A percentile compares a stretch with the other conserved stretches of the same genome.
phyloP scores from a whole-genome alignment of 306 rosid genomes.

The Heteromeles arbutifolia region DNA sequence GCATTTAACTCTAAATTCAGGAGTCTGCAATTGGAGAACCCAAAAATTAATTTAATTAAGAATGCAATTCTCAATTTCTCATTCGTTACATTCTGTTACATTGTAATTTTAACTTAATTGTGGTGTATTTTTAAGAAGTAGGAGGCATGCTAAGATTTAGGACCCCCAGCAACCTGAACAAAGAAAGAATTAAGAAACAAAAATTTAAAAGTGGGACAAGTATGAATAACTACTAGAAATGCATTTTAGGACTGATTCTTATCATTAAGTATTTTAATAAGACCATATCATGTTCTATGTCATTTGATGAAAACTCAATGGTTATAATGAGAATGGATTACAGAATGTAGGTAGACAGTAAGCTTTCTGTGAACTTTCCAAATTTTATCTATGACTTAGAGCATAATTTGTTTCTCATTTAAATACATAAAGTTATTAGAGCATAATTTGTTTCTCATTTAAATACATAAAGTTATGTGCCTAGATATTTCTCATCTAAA shows the following conservation, averaged over 20 bases:
- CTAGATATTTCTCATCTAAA: not conserved
- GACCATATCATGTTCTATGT: not conserved
- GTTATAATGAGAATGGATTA: not conserved
- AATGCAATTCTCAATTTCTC: not conserved
- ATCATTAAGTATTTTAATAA: not conserved
- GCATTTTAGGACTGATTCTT: not conserved
- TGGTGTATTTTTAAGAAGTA: not conserved
- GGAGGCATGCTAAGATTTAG: not conserved
- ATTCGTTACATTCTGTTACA: not conserved
- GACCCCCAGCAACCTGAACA: not conserved
- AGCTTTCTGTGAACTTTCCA: not conserved
- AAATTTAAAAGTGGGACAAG: not conserved
- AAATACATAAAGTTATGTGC: not conserved
- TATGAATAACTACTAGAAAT: not conserved
- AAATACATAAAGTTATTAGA: not conserved
- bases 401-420: not conserved
- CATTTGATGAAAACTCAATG: not conserved
- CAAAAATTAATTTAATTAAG: not conserved
- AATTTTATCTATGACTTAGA: not conserved
- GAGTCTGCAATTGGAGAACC: not conserved
- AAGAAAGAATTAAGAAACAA: not conserved
- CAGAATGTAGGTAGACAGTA: not conserved
- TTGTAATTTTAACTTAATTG: not conserved
- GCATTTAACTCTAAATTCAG: not conserved
- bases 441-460: not conserved